Evolutionary conservation across 441 rosid species (phyloP), one percentile per base, ranked within the genome.

Genomic region (Populus hybrid): DNA sequence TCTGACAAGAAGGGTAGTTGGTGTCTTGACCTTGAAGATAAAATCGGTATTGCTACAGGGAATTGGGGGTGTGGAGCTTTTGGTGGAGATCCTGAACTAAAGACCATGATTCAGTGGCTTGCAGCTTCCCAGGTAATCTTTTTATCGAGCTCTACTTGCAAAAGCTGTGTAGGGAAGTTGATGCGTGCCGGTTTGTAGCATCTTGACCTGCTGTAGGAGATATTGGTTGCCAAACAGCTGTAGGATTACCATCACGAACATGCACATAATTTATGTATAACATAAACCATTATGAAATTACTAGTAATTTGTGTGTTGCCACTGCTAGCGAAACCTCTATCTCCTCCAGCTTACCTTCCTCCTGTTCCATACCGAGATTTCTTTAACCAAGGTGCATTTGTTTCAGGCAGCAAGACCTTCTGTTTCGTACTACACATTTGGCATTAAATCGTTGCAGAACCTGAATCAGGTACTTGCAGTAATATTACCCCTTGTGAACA

Each of bases 1-100:
- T 75, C 85, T 69, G 57, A 71, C 57, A 74, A 75, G 73, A 82
- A 82, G 76, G 72, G 79, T 77, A 81, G 63, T 53, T 67, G 69
- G 74, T 71, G 64, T 78, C 61, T 71, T 71, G 82, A 83, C 46
- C 70, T 65, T 63, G 87, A 90, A 85, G 89, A 87, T 78, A 72
- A 26, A 75, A 78, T 85, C 42, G 94, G 97, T 77, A 84, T 96
- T 72, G 98, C 87, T 32, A 94, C 98, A 0, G 99, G 99, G 69
- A 96, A 94, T 82, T 94, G 99, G 98, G 98, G 99, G 14, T 94
- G 98, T 84, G 99, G 99, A 79, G 98, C 87, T 77, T 96, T 94
- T 88, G 97, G 99, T 69, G 99, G 98, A 81, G 99, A 96, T 80
- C 94, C 97, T 65, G 90, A 92, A 80, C 76, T 96, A 12, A 96